These are phyloP conservation scores for Rhododendron griersonianum DNA, from an alignment of 148 eudicot species.

Conservation along the genomic window DNA sequence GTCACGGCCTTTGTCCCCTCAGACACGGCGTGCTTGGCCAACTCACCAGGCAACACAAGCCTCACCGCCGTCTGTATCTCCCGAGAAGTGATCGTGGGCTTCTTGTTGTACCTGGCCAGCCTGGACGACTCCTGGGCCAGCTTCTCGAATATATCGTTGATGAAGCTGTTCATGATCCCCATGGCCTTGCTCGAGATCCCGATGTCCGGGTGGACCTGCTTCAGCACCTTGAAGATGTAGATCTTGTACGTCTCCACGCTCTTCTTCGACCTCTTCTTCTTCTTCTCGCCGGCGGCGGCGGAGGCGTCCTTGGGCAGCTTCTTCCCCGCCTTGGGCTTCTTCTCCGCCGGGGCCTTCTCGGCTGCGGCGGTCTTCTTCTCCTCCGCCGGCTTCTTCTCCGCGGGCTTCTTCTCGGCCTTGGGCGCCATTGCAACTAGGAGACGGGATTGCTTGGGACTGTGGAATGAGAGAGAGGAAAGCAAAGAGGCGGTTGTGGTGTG, in stretches of 20 bases:
- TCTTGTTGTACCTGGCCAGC: slow-evolving; percentile 50
- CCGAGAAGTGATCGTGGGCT: slow-evolving; percentile 46
- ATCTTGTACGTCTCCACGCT: slow-evolving; percentile 19
- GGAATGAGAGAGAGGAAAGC: neutral
- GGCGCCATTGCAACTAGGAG: neutral
- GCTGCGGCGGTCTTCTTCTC: neutral
- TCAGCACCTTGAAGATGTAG: neutral
- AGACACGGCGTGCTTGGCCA: slow-evolving; percentile 53
- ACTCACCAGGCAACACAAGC: slow-evolving; percentile 44
- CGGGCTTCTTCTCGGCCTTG: neutral
- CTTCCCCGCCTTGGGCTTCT: slow-evolving; percentile 44
- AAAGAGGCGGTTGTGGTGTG: neutral
- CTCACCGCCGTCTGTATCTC: slow-evolving; percentile 53
- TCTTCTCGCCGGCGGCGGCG: slow-evolving; percentile 44
- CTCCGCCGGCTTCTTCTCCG: neutral
- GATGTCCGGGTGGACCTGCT: neutral
- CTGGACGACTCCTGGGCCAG: slow-evolving; percentile 48
- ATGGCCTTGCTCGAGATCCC: neutral
- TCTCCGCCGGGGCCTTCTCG: neutral
- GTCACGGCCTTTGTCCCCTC: slow-evolving; percentile 24
- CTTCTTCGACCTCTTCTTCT: slow-evolving; percentile 58
- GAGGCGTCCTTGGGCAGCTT: slow-evolving; percentile 51
- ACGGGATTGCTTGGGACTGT: neutral
- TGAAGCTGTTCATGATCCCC: slow-evolving; percentile 1
- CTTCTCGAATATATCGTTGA: slow-evolving; percentile 7